Evolutionary conservation across 805 yeast species (phyloP), one percentile per base, ranked within the genome.

Genomic region (Komagataella pastoris): DNA sequence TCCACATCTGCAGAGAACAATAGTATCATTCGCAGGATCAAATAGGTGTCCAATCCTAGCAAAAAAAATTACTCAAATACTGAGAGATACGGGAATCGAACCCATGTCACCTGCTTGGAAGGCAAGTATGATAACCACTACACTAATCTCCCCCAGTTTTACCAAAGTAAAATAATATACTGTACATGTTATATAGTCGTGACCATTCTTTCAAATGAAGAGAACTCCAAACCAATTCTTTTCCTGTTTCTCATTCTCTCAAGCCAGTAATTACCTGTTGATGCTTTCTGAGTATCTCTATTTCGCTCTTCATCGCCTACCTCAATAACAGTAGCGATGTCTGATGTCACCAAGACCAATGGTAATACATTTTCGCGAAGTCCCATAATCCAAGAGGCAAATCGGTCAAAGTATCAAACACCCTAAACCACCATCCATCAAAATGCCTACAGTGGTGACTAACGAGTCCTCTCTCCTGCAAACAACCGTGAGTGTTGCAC

Each of bases 41-140:
- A 21, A 1, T 3, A 21, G 23, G 23, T 3, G 23, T 14, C 3
- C 3, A 3, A 14, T 30, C 12, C 2, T 36, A 56, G 61, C 66
- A 68, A 65, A 65, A 60, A 58, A 57, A 57, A 54, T 57, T 54
- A 52, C 54, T 51, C 58, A 58, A 57, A 53, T 55, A 54, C 58
- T 80, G 88, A 82, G 81, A 80, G 83, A 82, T 81, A 80, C 85
- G 88, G 85, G 91, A 84, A 81, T 84, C 89, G 91, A 84, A 84
- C 91, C 89, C 90, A 78, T 82, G 88, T 80, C 90, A 73, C 83
- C 80, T 80, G 88, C 90, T 85, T 84, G 90, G 90, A 85, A 84
- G 89, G 89, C 88, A 80, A 79, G 80, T 73, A 83, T 84, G 87
- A 80, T 84, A 81, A 80, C 91, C 90, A 81, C 87, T 84, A 83